Conservation (phyloP, 306 rosid genomes). For the Argentina anserina region DNA sequence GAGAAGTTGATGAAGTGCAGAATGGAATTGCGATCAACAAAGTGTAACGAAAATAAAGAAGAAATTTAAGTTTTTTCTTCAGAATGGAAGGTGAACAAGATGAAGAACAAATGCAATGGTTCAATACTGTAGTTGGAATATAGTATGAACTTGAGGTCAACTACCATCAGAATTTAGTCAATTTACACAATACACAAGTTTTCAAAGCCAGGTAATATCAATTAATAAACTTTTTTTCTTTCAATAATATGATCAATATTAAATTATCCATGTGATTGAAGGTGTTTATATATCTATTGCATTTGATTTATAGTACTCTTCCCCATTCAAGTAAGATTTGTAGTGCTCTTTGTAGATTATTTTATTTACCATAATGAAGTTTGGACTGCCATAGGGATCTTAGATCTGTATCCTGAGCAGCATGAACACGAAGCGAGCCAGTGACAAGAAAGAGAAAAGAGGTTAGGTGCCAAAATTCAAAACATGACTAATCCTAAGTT, state of each 20-base stretch:
- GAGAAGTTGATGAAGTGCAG: slow-evolving; percentile 4
- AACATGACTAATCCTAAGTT: too few relatives aligned
- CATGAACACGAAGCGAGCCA: too few relatives aligned
- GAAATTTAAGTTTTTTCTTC: neutral
- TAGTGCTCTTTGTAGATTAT: neutral
- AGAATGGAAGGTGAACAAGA: neutral
- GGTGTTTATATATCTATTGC: neutral
- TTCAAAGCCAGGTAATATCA: neutral
- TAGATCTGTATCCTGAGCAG: too few relatives aligned
- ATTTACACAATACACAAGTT: neutral
- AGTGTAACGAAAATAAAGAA: slow-evolving; percentile 18
- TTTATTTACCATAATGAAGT: too few relatives aligned
- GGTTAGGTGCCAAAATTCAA: too few relatives aligned
- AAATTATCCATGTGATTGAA: neutral
- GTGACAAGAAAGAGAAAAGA: too few relatives aligned
- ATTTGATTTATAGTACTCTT: neutral
- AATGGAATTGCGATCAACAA: slow-evolving; percentile 14
- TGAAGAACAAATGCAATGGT: neutral
- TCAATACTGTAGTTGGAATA: neutral
- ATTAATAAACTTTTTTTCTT: too few relatives aligned
- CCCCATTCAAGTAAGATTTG: neutral
- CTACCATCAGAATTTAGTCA: neutral
- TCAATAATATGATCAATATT: too few relatives aligned
- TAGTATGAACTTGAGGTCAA: neutral
- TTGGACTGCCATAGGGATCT: neutral